Evolutionary conservation across 1,139 yeast genomes (phyloP).

Genomic region (Spathaspora sp.): DNA sequence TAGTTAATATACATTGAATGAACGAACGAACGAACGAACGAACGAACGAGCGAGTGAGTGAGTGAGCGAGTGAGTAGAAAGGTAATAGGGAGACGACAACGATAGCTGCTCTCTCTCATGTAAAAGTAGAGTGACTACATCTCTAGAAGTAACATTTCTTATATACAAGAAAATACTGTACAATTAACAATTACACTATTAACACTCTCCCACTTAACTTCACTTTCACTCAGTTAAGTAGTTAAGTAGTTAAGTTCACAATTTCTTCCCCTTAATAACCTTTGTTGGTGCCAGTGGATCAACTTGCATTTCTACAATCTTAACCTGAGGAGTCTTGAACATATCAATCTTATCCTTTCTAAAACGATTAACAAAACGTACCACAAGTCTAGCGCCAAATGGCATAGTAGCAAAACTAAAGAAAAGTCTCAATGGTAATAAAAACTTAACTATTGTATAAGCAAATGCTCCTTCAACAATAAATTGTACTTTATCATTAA

Average conservation of each 20-base stretch:
- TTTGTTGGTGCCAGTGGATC: neutral
- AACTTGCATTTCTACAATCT: neutral
- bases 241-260: neutral
- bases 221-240: neutral
- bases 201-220: too few relatives aligned
- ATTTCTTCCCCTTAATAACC: neutral
- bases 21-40: neutral
- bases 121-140: neutral
- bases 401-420: constrained; percentile 65
- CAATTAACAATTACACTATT: neutral
- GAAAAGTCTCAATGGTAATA: constrained; percentile 60
- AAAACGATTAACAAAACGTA: constrained; percentile 37
- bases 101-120: neutral
- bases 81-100: too few relatives aligned
- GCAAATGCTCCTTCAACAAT: constrained; percentile 87
- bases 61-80: too few relatives aligned
- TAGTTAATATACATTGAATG: neutral
- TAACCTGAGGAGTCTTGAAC: neutral
- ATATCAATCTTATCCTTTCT: neutral
- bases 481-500: constrained; percentile 55
- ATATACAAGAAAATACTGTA: neutral
- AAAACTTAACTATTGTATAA: constrained; percentile 70
- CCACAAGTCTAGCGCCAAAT: constrained; percentile 59
- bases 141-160: neutral
- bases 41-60: too few relatives aligned